Percentiles rank a stretch among this genome's conserved stretches.
Conservation (phyloP, 2,329 filamentous ascomycete species). For the Cladophialophora chaetospira region DNA sequence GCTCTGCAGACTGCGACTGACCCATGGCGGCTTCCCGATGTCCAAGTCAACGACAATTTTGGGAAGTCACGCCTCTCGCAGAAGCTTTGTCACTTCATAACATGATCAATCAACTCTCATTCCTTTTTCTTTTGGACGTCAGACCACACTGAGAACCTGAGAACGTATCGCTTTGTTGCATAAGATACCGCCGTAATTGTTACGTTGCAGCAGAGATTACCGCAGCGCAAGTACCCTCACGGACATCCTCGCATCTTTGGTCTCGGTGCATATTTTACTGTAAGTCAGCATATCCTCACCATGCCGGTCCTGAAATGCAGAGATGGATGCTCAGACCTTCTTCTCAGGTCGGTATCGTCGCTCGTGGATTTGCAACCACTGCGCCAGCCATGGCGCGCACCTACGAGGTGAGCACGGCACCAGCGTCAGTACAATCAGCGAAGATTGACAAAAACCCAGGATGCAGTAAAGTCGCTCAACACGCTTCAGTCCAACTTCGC, state of each 20-base stretch:
- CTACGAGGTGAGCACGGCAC: slow-evolving; percentile 26
- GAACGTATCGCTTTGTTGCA: neutral
- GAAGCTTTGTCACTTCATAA: neutral
- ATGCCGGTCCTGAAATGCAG: slow-evolving; percentile 23
- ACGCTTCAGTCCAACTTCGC: slow-evolving; percentile 78
- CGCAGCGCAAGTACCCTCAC: neutral
- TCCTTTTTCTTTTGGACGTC: neutral
- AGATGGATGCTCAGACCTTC: slow-evolving; percentile 21
- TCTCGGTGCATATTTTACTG: neutral
- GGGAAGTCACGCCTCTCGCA: neutral
- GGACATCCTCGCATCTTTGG: neutral
- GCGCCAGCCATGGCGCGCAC: slow-evolving; percentile 29
- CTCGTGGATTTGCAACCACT: slow-evolving; percentile 23
- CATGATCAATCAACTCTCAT: neutral
- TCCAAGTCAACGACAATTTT: neutral
- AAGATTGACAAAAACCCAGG: slow-evolving; percentile 42
- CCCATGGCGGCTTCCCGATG: slow-evolving; percentile 22
- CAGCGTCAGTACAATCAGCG: neutral
- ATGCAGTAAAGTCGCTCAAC: slow-evolving; percentile 73
- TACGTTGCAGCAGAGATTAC: neutral
- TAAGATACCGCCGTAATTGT: neutral
- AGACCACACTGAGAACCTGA: neutral
- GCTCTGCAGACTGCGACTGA: slow-evolving; percentile 32
- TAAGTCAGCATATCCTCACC: neutral
- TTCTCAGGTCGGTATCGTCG: neutral